Evolutionary conservation across 2,329 filamentous ascomycete species (phyloP).

Genomic region (Colletotrichum somersetense): DNA sequence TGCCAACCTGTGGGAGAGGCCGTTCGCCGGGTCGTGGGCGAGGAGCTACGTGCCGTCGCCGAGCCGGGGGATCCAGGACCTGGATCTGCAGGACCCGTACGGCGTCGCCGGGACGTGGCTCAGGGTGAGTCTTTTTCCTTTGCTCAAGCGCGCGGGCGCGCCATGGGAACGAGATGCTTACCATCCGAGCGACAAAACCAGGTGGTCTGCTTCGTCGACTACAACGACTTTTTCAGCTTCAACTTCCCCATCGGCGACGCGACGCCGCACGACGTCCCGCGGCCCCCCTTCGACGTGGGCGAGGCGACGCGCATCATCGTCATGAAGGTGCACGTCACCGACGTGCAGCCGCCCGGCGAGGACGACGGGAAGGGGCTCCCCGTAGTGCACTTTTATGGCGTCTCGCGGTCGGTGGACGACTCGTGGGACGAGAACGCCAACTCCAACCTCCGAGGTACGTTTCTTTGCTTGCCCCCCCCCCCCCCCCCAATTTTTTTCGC

Average conservation of each 20-base stretch:
- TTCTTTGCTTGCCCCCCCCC: constrained; percentile 40
- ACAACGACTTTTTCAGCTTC: constrained; percentile 78
- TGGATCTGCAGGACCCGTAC: constrained; percentile 75
- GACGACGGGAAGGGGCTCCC: constrained; percentile 71
- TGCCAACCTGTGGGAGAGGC: constrained; percentile 64
- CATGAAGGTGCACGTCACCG: constrained; percentile 74
- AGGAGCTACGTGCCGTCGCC: constrained; percentile 59
- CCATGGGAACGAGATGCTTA: background rate
- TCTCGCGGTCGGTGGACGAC: constrained; percentile 71
- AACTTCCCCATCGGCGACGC: constrained; percentile 70
- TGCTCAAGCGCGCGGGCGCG: background rate
- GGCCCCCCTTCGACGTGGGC: constrained; percentile 67
- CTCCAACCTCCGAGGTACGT: constrained; percentile 72
- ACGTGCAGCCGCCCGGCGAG: constrained; percentile 69
- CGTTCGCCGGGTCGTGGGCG: constrained; percentile 69
- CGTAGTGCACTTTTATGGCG: constrained; percentile 76
- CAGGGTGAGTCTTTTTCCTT: constrained; percentile 60
- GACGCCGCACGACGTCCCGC: constrained; percentile 54
- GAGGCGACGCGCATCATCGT: constrained; percentile 79
- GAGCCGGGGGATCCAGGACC: constrained; percentile 52
- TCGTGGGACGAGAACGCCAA: constrained; percentile 77
- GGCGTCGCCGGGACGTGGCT: constrained; percentile 79
- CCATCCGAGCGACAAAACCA: constrained; percentile 35
- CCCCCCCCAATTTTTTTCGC: too few species aligned
- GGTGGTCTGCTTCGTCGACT: constrained; percentile 70